Evolutionary conservation across 2,329 filamentous ascomycete species (phyloP).

Genomic region (Aspergillus ibericus): DNA sequence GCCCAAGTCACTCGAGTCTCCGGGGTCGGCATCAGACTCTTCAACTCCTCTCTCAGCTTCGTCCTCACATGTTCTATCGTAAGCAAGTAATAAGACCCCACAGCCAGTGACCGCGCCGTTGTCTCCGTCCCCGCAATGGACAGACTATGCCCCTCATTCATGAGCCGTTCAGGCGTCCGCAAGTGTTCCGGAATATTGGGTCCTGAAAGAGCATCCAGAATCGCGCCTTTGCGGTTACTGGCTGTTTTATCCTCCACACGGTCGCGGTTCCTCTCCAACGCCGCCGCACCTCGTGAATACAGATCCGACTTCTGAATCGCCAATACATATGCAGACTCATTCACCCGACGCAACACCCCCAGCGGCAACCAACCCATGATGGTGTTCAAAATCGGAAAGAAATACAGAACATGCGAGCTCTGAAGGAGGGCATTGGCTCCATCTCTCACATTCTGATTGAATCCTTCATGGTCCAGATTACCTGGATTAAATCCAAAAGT

Average conservation of each 20-base stretch:
- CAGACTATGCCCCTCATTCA: slow-evolving; percentile 13
- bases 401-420: slow-evolving; percentile 18
- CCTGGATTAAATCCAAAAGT: slow-evolving; percentile 33
- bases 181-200: slow-evolving; percentile 20
- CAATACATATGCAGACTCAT: slow-evolving; percentile 16
- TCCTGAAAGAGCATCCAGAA: slow-evolving; percentile 18
- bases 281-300: slow-evolving; percentile 1
- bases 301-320: slow-evolving; percentile 18
- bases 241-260: background rate
- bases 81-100: slow-evolving; percentile 2
- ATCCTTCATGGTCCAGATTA: slow-evolving; percentile 33
- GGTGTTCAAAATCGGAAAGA: slow-evolving; percentile 24
- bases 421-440: slow-evolving; percentile 21
- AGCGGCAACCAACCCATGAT: slow-evolving; percentile 20
- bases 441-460: slow-evolving; percentile 21
- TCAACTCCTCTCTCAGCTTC: background rate
- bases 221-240: background rate
- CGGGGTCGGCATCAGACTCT: slow-evolving; percentile 2
- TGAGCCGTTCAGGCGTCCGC: slow-evolving; percentile 28
- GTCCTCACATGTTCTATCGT: slow-evolving; percentile 30
- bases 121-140: slow-evolving; percentile 17
- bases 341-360: slow-evolving; percentile 9
- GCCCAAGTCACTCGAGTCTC: slow-evolving; percentile 1
- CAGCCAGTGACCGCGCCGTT: slow-evolving; percentile 21
- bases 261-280: slow-evolving; percentile 3